Percentiles rank a stretch among this genome's conserved stretches.
Evolutionary conservation across 2,329 filamentous ascomycete species (phyloP).

Genomic region (Hypoxylon sp.): DNA sequence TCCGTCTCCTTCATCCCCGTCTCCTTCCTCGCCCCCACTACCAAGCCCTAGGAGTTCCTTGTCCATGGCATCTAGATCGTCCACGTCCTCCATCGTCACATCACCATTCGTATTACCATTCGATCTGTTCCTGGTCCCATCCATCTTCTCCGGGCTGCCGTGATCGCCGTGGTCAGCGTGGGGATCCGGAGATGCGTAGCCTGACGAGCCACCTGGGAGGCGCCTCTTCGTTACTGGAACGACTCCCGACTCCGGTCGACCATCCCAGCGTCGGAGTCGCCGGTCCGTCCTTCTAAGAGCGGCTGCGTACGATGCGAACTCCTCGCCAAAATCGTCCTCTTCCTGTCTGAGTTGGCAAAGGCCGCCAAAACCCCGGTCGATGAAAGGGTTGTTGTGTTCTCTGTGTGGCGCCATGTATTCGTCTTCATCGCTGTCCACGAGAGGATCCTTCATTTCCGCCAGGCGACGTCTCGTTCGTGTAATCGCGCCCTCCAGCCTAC

Average conservation of each 20-base stretch:
- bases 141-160: slow-evolving; percentile 49
- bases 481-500: slow-evolving; percentile 74
- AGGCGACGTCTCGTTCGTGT: slow-evolving; percentile 74
- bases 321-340: slow-evolving; percentile 80
- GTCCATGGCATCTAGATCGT: slow-evolving; percentile 67
- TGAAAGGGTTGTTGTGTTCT: slow-evolving; percentile 57
- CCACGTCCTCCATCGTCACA: slow-evolving; percentile 59
- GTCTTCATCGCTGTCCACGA: slow-evolving; percentile 73
- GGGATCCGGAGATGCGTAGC: slow-evolving; percentile 42
- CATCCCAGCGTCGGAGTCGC: slow-evolving; percentile 77
- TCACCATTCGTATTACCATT: slow-evolving; percentile 58
- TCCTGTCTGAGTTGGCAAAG: slow-evolving; percentile 72
- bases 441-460: slow-evolving; percentile 65
- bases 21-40: slow-evolving; percentile 57
- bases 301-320: slow-evolving; percentile 73
- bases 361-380: slow-evolving; percentile 71
- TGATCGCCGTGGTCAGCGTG: slow-evolving; percentile 49
- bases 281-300: slow-evolving; percentile 72
- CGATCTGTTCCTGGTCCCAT: slow-evolving; percentile 44
- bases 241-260: slow-evolving; percentile 59
- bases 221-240: slow-evolving; percentile 60
- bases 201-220: slow-evolving; percentile 38
- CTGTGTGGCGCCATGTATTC: slow-evolving; percentile 52
- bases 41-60: slow-evolving; percentile 63
- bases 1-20: slow-evolving; percentile 57